These are phyloP conservation scores for Echites panduratus DNA, from an alignment of 257 asterid species.

Conservation along the genomic window DNA sequence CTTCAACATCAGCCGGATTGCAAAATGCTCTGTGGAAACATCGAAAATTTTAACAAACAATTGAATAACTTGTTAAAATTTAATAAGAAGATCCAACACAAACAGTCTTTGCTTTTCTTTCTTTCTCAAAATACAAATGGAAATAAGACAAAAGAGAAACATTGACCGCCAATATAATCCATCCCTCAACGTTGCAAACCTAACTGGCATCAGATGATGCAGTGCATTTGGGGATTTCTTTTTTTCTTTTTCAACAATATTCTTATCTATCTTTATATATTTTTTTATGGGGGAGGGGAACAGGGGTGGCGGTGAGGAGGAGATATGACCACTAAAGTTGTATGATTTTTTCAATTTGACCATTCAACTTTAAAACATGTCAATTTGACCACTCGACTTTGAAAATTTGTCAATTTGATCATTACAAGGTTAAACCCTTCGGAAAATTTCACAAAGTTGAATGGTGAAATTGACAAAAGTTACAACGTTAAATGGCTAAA, in stretches of 20 bases:
- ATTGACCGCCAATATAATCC: not conserved
- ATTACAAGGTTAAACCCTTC: too few relatives aligned
- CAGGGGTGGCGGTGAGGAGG: not conserved
- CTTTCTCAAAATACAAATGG: not conserved
- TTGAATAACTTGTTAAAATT: not conserved
- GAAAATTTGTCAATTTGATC: too few relatives aligned
- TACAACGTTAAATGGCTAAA: too few relatives aligned
- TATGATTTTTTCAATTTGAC: too few relatives aligned
- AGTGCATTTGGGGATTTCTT: not conserved
- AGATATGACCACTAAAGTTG: too few relatives aligned
- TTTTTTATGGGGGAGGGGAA: not conserved
- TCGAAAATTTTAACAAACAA: not conserved
- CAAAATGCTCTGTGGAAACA: slow-evolving; percentile 78
- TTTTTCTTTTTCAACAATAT: not conserved
- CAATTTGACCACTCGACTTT: too few relatives aligned
- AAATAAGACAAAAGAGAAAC: not conserved
- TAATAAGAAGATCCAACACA: not conserved
- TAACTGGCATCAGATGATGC: not conserved
- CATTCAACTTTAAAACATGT: too few relatives aligned
- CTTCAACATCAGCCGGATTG: slow-evolving; percentile 88
- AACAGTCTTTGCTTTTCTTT: too few relatives aligned
- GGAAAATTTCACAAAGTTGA: too few relatives aligned
- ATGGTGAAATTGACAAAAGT: too few relatives aligned
- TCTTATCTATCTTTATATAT: too few relatives aligned
- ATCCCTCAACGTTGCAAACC: not conserved